Conservation (phyloP, 768 basidiomycete species). For the Tylopilus intermedius region DNA sequence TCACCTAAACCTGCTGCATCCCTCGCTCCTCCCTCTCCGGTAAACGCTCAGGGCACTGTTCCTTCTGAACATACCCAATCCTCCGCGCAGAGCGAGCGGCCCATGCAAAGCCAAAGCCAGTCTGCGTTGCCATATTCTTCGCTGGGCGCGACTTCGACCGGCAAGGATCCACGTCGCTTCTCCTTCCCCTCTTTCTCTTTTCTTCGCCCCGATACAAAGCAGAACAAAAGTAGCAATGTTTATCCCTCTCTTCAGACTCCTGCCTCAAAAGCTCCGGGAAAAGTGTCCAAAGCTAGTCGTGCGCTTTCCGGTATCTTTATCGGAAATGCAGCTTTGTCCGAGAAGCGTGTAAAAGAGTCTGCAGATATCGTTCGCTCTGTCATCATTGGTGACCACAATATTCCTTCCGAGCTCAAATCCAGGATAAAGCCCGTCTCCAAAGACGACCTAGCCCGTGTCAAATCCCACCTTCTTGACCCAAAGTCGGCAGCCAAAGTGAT, state of each 20-base stretch:
- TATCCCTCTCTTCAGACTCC: slow-evolving; percentile 25
- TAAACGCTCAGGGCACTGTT: slow-evolving; percentile 1
- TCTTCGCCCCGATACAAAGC: slow-evolving; percentile 33
- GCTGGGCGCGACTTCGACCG: slow-evolving; percentile 1
- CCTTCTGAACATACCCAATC: slow-evolving; percentile 15
- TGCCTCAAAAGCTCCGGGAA: slow-evolving; percentile 35
- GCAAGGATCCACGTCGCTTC: slow-evolving; percentile 38
- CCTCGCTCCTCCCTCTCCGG: slow-evolving; percentile 17
- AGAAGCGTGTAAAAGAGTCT: slow-evolving; percentile 59
- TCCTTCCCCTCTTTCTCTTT: slow-evolving; percentile 46
- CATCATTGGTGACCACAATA: slow-evolving; percentile 54
- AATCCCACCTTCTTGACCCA: slow-evolving; percentile 59
- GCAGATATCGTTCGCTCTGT: slow-evolving; percentile 61
- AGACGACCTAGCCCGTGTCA: slow-evolving; percentile 58
- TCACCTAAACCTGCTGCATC: slow-evolving; percentile 16
- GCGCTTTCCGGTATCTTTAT: slow-evolving; percentile 30
- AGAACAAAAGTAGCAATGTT: slow-evolving; percentile 16
- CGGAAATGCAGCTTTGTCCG: slow-evolving; percentile 35
- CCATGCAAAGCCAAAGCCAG: slow-evolving; percentile 26
- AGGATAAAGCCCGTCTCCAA: slow-evolving; percentile 41
- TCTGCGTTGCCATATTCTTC: slow-evolving; percentile 24
- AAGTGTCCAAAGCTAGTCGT: slow-evolving; percentile 34
- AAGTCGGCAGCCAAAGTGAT: slow-evolving; percentile 70
- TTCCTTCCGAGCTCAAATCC: slow-evolving; percentile 27
- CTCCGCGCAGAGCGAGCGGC: slow-evolving; percentile 12